Evolutionary conservation across 257 asterid genomes (phyloP), one percentile per base, ranked within the genome.

Genomic region (Jacaranda mimosifolia): DNA sequence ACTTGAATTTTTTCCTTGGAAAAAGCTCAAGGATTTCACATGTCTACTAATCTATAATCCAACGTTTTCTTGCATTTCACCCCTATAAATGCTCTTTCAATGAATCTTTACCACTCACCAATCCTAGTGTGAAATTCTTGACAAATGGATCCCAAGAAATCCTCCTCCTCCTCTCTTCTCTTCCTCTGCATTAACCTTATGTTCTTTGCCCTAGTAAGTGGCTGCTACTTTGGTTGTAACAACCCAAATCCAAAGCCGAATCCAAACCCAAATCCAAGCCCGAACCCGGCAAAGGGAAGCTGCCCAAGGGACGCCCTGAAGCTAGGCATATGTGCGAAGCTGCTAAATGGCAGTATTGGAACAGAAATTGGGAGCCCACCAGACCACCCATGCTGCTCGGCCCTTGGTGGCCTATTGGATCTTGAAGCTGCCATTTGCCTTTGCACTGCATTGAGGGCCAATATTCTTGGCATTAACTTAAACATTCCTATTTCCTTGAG

Each of bases 381-480:
- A 1, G 94, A 89, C 55, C 83, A 81, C 74, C 93, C 89, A 5
- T 91, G 97, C 53, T 91, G 94, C 87, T 86, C 86, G 0, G 87
- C 78, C 3, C 84, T 91, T 6, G 93, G 92, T 19, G 97, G 97
- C 7, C 81, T 89, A 6, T 45, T 89, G 62, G 97, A 91, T 79
- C 89, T 91, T 40, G 97, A 91, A 77, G 94, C 84, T 36, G 93
- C 93, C 0, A 49, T 86, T 49, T 91, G 97, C 84, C 94, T 91
- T 63, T 91, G 97, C 86, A 91, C 97, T 9, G 97, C 97, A 8
- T 57, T 91, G 81, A 91, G 85, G 57, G 97, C 97, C 3, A 87
- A 87, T 77, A 74, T 91, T 73, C 93, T 91, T 43, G 93, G 93
- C 51, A 91, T 91, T 58, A 87, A 91, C 78, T 26, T 91, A 8